Base-by-base conservation (phyloP, 2,329 filamentous ascomycete genomes). In the Cercospora sp. region DNA sequence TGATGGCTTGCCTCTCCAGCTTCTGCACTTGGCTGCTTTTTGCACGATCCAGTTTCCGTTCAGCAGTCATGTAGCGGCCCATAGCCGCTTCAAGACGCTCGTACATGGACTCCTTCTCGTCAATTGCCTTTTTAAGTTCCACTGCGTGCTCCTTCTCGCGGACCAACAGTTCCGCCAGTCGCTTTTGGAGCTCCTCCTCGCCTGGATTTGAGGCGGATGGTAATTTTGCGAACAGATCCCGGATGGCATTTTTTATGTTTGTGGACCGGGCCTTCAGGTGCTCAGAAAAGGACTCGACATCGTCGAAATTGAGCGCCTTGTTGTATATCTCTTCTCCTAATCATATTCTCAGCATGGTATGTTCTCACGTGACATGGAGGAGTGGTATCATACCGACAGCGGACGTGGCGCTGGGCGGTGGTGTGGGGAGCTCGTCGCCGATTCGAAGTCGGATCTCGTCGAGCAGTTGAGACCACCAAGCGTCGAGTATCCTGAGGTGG, bases 21-120 rank as follows among this genome's bases (percentile, higher is more conserved):
- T 97, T 97, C 70, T 94, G 91, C 1, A 97, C 93, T 66, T 97
- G 93, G 16, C 89, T 83, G 77, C 95, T 99, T 80, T 92, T 94
- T 26, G 91, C 88, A 53, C 95, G 89, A 78, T 99, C 95, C 63
- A 98, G 84, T 78, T 93, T 95, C 83, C 97, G 96, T 79, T 99
- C 95, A 0, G 95, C 95, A 73, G 96, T 92, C 83, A 98, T 92
- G 77, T 97, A 98, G 72, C 95, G 88, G 68, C 97, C 84, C 5
- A 93, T 97, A 16, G 94, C 95, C 37, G 88, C 90, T 77, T 98
- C 94, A 21, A 98, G 84, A 70, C 94, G 91, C 75, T 95, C 91
- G 58, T 92, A 92, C 3, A 97, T 85, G 73, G 66, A 72, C 16
- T 76, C 70, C 63, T 76, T 74, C 51, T 76, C 73, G 49, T 77